Conservation (phyloP, 2,329 filamentous ascomycete genomes). For the Podosphaera fusca region DNA sequence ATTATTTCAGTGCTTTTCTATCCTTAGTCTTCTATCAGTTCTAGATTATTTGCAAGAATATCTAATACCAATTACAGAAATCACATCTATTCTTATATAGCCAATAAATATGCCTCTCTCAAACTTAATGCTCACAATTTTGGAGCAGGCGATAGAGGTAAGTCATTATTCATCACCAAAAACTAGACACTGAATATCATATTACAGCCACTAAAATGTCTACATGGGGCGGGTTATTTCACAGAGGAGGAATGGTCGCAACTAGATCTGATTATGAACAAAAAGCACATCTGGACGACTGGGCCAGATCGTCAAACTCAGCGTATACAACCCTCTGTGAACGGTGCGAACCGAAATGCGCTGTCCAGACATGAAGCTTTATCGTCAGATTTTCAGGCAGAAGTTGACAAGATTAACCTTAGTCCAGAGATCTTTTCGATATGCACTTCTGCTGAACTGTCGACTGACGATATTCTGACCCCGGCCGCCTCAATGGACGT, state of each 20-base stretch:
- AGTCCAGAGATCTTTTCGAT: background rate
- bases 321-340: background rate
- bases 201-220: background rate
- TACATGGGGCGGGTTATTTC: constrained; percentile 1
- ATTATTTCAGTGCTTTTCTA: too few species aligned
- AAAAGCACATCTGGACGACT: constrained; percentile 1
- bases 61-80: background rate
- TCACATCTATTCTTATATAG: background rate
- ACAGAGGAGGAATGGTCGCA: constrained; percentile 1
- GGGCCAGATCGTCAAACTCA: background rate
- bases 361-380: background rate
- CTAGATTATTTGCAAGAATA: too few species aligned
- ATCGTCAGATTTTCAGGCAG: background rate
- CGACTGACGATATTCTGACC: background rate
- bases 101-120: background rate
- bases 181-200: background rate
- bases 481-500: background rate
- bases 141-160: constrained; percentile 1
- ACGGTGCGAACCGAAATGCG: background rate
- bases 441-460: background rate
- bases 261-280: constrained; percentile 1
- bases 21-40: too few species aligned
- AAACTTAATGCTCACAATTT: background rate
- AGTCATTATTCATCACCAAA: background rate
- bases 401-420: background rate